Conservation (phyloP, 441 rosid genomes). For the Brassica balearica region DNA sequence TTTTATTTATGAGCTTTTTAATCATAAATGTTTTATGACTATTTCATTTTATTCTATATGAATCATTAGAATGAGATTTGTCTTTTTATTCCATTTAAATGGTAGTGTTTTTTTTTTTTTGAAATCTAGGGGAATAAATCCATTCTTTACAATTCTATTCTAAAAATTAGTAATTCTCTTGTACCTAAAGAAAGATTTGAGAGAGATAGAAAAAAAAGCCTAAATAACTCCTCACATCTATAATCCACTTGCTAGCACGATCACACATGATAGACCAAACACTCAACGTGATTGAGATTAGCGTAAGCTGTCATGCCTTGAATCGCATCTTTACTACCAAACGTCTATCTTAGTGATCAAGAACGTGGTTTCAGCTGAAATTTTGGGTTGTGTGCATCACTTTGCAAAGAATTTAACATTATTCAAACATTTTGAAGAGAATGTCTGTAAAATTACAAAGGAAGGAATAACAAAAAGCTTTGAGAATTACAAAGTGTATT, state of each 20-base stretch:
- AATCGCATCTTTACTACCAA: constrained; percentile 15
- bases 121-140: too few species aligned
- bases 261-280: constrained; percentile 22
- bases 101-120: too few species aligned
- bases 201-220: background rate
- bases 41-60: too few species aligned
- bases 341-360: constrained; percentile 10
- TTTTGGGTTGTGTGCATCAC: background rate
- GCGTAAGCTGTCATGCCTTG: constrained; percentile 21
- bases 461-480: background rate
- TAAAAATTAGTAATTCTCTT: too few species aligned
- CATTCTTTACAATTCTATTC: too few species aligned
- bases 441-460: background rate
- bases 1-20: too few species aligned
- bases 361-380: background rate
- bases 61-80: too few species aligned
- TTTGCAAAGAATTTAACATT: background rate
- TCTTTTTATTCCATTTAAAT: too few species aligned
- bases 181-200: background rate
- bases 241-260: constrained; percentile 42
- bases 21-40: too few species aligned
- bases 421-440: constrained; percentile 4
- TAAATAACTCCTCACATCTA: background rate
- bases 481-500: constrained; percentile 22
- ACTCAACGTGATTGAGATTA: constrained; percentile 21